Evolutionary conservation across 2,329 filamentous ascomycete genomes (phyloP), one percentile per base, ranked within the genome.

Genomic region (Aspergillus flavus): DNA sequence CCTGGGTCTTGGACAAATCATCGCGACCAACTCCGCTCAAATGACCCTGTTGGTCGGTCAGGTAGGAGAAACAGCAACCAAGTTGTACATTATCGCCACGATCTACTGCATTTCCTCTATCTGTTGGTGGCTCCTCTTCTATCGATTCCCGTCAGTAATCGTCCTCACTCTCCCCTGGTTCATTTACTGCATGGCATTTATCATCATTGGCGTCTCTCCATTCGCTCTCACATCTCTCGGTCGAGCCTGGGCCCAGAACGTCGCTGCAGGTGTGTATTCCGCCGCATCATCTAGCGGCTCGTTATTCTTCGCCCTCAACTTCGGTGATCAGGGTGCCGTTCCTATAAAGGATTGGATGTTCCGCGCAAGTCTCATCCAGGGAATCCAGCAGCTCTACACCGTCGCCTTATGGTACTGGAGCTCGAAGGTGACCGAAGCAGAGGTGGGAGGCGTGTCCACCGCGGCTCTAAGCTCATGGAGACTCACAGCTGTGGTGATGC

Each of bases 361-460:
- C 77, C 84, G 88, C 62, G 88, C 88, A 14, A 88, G 87, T 69
- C 75, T 87, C 14, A 88, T 91, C 57, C 87, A 90, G 72, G 88
- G 88, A 50, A 87, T 86, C 9, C 88, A 90, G 69, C 88, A 90
- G 71, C 79, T 88, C 65, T 91, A 90, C 72, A 82, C 89, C 57
- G 84, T 87, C 26, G 85, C 82, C 9, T 80, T 91, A 16, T 91
- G 87, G 87, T 89, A 86, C 72, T 90, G 88, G 88, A 88, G 88
- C 28, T 82, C 83, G 9, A 80, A 83, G 63, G 79, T 88, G 54
- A 82, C 83, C 16, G 78, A 78, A 59, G 73, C 78, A 23, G 83
- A 82, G 14, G 71, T 79, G 53, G 72, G 78, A 1, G 72, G 75
- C 63, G 68, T 73, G 30, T 74, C 79, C 60, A 66, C 75, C 0